These are phyloP conservation scores for Hygrophila difformis DNA, from an alignment of 257 asterid genomes.

Conservation along the genomic window DNA sequence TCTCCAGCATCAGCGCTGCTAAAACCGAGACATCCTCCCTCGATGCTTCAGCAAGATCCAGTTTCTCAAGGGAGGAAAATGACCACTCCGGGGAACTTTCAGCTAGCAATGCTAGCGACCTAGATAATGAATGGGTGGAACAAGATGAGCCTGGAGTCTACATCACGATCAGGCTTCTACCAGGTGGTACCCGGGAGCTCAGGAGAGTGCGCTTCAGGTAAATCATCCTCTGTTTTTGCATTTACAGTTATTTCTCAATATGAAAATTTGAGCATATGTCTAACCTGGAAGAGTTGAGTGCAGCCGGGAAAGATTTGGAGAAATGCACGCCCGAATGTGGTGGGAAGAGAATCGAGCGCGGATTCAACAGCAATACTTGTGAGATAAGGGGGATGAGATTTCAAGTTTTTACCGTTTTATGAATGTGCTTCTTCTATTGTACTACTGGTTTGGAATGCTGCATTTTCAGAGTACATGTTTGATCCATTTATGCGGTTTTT, in stretches of 20 bases:
- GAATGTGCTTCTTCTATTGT: background rate
- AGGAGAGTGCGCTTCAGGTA: constrained; percentile 94
- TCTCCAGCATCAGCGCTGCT: constrained; percentile 59
- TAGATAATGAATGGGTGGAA: constrained; percentile 94
- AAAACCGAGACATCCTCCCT: constrained; percentile 52
- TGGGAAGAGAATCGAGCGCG: constrained; percentile 61
- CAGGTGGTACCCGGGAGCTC: constrained; percentile 86
- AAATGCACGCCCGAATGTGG: constrained; percentile 61
- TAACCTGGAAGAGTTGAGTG: background rate
- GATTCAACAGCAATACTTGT: constrained; percentile 57
- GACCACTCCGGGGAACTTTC: constrained; percentile 50
- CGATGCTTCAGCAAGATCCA: constrained; percentile 71
- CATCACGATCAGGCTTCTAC: constrained; percentile 71
- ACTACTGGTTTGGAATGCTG: background rate
- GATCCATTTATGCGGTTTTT: too few relatives aligned
- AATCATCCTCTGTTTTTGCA: background rate
- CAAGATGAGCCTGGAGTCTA: constrained; percentile 98
- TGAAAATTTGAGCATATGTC: too few relatives aligned
- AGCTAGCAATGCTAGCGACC: constrained; percentile 84
- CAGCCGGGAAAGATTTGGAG: constrained; percentile 62
- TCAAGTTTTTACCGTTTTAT: background rate
- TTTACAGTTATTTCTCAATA: too few relatives aligned
- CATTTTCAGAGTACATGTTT: background rate
- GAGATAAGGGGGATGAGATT: constrained; percentile 2
- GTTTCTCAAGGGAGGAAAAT: constrained; percentile 70